These are phyloP conservation scores for Suillus fuscotomentosus DNA, from an alignment of 768 basidiomycete species.

Conservation along the genomic window DNA sequence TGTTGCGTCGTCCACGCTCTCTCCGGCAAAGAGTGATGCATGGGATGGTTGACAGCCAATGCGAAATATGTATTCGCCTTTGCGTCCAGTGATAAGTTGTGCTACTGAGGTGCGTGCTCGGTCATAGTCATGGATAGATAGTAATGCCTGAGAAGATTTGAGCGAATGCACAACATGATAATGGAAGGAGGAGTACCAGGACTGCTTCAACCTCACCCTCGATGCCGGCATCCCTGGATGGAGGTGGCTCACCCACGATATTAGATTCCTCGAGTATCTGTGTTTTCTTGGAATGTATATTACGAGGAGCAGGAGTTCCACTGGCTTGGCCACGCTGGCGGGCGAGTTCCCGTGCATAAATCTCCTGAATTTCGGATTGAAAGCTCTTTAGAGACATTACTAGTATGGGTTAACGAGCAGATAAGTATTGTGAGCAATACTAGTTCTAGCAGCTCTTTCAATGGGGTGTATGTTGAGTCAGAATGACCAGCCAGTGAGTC, in stretches of 20 bases:
- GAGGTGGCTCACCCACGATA: background rate
- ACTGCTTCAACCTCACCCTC: constrained; percentile 6
- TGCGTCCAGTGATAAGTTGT: constrained; percentile 59
- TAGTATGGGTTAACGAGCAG: background rate
- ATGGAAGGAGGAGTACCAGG: background rate
- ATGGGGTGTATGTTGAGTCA: background rate
- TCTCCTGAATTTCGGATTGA: constrained; percentile 77
- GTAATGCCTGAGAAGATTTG: constrained; percentile 35
- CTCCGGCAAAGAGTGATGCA: constrained; percentile 52
- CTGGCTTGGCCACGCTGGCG: constrained; percentile 49
- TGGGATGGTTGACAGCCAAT: constrained; percentile 69
- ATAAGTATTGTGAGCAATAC: background rate
- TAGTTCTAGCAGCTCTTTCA: background rate
- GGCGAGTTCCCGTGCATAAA: constrained; percentile 62
- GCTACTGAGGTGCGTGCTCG: constrained; percentile 65
- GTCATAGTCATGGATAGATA: constrained; percentile 45
- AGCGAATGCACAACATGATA: constrained; percentile 1
- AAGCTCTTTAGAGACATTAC: constrained; percentile 35
- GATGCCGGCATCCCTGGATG: constrained; percentile 36
- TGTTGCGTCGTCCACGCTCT: constrained; percentile 39
- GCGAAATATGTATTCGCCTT: constrained; percentile 74
- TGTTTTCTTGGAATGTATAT: constrained; percentile 7
- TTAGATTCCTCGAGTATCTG: background rate
- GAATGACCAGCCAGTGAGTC: background rate
- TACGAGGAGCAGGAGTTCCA: constrained; percentile 5